Base-by-base conservation (phyloP, 805 yeast genomes). In the Metschnikowia hibisci region DNA sequence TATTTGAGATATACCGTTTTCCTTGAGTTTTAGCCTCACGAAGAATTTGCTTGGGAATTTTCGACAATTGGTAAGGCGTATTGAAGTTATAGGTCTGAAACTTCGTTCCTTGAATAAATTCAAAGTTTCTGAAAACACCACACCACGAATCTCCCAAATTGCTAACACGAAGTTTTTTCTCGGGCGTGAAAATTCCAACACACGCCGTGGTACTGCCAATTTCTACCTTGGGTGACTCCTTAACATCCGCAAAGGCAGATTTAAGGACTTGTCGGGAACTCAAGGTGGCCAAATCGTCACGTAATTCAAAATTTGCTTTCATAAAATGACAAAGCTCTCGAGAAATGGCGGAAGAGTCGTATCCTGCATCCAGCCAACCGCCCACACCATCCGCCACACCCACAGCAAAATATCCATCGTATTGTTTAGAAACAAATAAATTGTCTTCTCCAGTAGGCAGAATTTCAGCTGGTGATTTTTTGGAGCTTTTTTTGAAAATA, bases 331-430 rank as follows among this genome's bases (percentile, higher is more conserved):
- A 84, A 31, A 91, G 66, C 54, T 87, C 93, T 52, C 95, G 73
- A 32, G 93, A 82, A 46, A 91, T 86, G 6, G 91, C 91, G 45
- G 88, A 77, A 2, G 96, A 86, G 61, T 91, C 96, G 55, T 80
- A 84, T 0, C 97, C 97, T 36, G 86, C 82, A 47, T 87, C 93
- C 1, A 86, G 78, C 97, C 98, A 91, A 3, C 98, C 98, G 12
- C 98, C 98, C 4, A 93, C 98, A 11, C 99, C 99, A 65, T 91
- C 99, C 5, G 96, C 84, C 3, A 86, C 93, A 16, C 91, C 95
- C n/a, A 81, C 73, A 4, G 84, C 77, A 0, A 82, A 48, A 23
- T 63, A 64, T 3, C 74, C 71, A 39, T 66, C 65, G 1, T 57
- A 61, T 23, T 65, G 65, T 16, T 62, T 62, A 7, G 78, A 71